A percentile compares a stretch with the other conserved stretches of the same genome.
These are phyloP conservation scores for Backusella tuberculispora DNA, from an alignment of 192 early-diverging fungal genomes.

Conservation along the genomic window DNA sequence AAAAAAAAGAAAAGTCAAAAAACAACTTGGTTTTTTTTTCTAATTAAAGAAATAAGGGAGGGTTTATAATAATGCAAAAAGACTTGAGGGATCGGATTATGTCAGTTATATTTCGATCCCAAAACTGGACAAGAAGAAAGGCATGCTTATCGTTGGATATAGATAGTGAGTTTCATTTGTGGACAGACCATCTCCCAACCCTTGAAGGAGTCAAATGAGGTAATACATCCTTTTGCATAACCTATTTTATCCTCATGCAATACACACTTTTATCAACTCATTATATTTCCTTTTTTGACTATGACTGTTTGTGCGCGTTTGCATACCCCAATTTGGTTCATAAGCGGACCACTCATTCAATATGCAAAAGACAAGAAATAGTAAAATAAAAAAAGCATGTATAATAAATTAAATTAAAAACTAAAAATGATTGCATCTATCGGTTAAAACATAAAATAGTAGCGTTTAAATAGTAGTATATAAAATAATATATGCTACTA, in stretches of 20 bases:
- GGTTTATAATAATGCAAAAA: not conserved
- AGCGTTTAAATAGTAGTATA: not conserved
- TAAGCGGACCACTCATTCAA: not conserved
- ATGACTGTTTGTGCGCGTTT: slow-evolving; percentile 16
- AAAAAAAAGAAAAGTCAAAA: not conserved
- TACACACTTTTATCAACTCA: not conserved
- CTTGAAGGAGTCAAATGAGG: slow-evolving; percentile 14
- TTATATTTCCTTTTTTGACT: not conserved
- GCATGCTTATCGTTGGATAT: not conserved
- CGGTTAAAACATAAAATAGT: not conserved
- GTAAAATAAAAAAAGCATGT: not conserved
- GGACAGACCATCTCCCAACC: slow-evolving; percentile 11
- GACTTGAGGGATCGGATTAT: not conserved
- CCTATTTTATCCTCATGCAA: slow-evolving; percentile 6
- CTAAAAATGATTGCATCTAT: not conserved
- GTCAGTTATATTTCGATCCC: slow-evolving; percentile 16
- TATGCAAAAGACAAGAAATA: not conserved
- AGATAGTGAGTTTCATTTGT: not conserved
- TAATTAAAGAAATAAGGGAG: slow-evolving; percentile 7
- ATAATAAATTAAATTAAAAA: not conserved
- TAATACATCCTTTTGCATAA: slow-evolving; percentile 12
- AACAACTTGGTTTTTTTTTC: not conserved
- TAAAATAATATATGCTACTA: not conserved
- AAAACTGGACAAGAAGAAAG: slow-evolving; percentile 2
- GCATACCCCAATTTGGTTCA: not conserved